Base-by-base conservation (phyloP, 2,329 filamentous ascomycete species). In the Aspergillus sergii region DNA sequence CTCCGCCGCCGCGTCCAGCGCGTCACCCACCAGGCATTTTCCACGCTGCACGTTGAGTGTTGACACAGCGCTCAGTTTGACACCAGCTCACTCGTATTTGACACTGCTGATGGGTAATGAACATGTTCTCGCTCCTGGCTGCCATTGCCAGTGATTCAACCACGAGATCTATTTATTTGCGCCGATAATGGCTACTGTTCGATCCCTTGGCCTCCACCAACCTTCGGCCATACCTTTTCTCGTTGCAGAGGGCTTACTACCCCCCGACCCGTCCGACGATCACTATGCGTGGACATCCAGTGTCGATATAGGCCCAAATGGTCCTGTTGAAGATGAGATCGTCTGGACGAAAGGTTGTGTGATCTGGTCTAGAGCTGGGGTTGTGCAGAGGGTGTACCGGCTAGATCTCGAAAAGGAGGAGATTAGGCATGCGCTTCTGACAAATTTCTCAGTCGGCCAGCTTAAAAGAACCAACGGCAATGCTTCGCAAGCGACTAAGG, bases 131-230 rank as follows among this genome's bases (percentile, higher is more conserved):
- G 60, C 60, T 58, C 54, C 66, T 68, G 69, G 70, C 68, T 67
- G 64, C 50, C 53, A 62, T 62, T 69, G 72, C 68, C 69, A 66
- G 67, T 67, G 51, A 43, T 65, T 66, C 64, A 60, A 66, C 63
- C 55, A 60, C 66, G 67, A 66, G 61, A 61, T 60, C 63, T 62
- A 59, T 69, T 68, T 36, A 63, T 66, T 69, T 66, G 64, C 69
- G 43, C 66, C 67, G 69, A 79, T 71, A 73, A 99, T 99, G 96
- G 94, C 94, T 71, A 89, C 91, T 75, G 88, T 97, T 80, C 91
- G 88, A 78, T 97, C 94, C 68, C 86, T 97, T 73, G 95, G 95
- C 78, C 85, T 97, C 74, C 94, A 98, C 82, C 89, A 91, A 81
- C 94, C 96, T 64, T 88, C 91, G 65, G 93, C 91, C 68, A 84